Conservation (phyloP, 1,139 yeast species). For the Insectozyma bohioensis region DNA sequence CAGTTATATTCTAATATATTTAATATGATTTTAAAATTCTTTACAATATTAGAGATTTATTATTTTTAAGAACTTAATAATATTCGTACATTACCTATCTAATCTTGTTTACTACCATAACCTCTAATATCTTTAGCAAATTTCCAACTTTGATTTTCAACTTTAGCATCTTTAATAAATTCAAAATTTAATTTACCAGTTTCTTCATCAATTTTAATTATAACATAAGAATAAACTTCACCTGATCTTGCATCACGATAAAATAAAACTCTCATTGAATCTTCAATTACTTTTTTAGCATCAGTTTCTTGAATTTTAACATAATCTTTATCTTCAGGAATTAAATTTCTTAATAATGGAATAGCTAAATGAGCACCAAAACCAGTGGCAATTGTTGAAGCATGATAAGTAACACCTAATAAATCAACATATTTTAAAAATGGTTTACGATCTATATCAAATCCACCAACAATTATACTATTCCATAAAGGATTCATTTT, state of each 20-base stretch:
- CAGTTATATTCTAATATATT: no score
- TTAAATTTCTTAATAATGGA: conserved; percentile 84
- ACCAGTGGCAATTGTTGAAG: conserved; percentile 94
- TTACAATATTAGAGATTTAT: no score
- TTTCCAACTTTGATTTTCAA: conserved; percentile 84
- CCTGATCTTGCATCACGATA: conserved; percentile 96
- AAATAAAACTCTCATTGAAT: conserved; percentile 91
- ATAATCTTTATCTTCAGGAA: conserved; percentile 76
- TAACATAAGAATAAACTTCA: conserved; percentile 80
- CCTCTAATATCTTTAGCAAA: conserved; percentile 89
- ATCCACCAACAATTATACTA: conserved; percentile 87
- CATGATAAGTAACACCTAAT: conserved; percentile 84
- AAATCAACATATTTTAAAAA: conserved; percentile 86
- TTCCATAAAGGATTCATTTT: conserved; percentile 98
- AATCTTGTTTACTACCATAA: conserved; percentile 66
- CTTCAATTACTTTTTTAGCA: conserved; percentile 72
- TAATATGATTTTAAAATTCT: no score
- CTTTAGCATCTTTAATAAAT: conserved; percentile 63
- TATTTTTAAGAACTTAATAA: no score
- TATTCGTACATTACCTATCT: conserved; percentile 12
- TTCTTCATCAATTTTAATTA: conserved; percentile 57
- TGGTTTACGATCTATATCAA: conserved; percentile 64
- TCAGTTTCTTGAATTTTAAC: conserved; percentile 67
- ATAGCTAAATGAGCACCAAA: conserved; percentile 94
- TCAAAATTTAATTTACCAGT: conserved; percentile 34